A percentile compares a stretch with the other conserved stretches of the same genome.
Conservation (phyloP, 371 early-diverging fungal genomes). For the Apophysomyces elegans region DNA sequence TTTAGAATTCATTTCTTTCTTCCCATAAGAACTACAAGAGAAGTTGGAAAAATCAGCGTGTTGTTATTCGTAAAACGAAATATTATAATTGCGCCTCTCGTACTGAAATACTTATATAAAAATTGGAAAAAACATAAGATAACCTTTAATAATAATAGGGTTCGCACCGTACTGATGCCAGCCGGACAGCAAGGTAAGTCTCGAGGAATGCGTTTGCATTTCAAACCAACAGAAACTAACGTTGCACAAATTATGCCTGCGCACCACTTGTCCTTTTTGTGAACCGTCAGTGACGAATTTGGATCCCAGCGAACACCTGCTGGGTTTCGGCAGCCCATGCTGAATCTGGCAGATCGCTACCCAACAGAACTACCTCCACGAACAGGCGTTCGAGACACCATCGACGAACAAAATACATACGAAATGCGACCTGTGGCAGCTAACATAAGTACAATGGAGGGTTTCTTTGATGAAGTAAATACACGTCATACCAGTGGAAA, state of each 20-base stretch:
- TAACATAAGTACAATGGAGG: conserved; percentile 31
- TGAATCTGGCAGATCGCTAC: conserved; percentile 2
- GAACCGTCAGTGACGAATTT: conserved; percentile 29
- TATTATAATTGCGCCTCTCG: background rate
- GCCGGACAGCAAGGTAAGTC: background rate
- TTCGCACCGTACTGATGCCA: background rate
- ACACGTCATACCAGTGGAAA: background rate
- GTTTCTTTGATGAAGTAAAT: conserved; percentile 41
- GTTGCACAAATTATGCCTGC: background rate
- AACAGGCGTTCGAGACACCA: conserved; percentile 6
- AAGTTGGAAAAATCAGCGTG: too few relatives aligned
- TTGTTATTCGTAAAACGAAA: too few relatives aligned
- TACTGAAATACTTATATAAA: conserved; percentile 17
- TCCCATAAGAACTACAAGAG: background rate
- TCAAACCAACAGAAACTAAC: conserved; percentile 1
- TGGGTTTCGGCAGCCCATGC: conserved; percentile 22
- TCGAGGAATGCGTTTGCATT: conserved; percentile 10
- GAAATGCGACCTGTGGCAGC: conserved; percentile 19
- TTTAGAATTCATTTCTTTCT: background rate
- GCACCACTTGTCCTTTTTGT: background rate
- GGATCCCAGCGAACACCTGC: conserved; percentile 34
- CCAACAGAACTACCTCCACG: conserved; percentile 20
- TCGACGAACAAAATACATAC: conserved; percentile 18
- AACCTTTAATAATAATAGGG: background rate
- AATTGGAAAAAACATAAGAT: background rate